Conservation (phyloP, 1,139 yeast species). For the Hemisphaericaspora xylofermentans region DNA sequence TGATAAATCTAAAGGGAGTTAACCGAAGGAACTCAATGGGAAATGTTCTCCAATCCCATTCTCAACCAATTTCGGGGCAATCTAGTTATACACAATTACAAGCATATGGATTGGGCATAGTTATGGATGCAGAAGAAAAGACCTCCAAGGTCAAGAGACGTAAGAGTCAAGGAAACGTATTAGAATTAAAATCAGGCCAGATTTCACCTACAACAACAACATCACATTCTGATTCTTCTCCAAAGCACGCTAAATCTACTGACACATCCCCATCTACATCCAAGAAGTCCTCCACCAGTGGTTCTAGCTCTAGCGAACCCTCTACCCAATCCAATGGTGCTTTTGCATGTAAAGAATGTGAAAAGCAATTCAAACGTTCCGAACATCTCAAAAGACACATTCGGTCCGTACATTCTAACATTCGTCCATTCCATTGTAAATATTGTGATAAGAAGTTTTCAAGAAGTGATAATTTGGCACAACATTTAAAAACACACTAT, state of each 20-base stretch:
- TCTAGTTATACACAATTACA: neutral
- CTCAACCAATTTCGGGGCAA: neutral
- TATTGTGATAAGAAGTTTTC: slow-evolving; percentile 50
- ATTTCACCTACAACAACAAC: neutral
- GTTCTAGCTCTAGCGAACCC: neutral
- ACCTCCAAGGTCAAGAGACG: slow-evolving; percentile 3
- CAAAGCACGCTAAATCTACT: neutral
- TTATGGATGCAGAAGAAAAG: neutral
- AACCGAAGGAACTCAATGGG: neutral
- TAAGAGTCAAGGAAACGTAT: neutral
- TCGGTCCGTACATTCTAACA: slow-evolving; percentile 48
- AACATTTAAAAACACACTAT: slow-evolving; percentile 50
- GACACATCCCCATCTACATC: neutral
- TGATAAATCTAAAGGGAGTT: neutral
- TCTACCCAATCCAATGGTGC: slow-evolving; percentile 16
- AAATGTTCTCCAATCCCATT: neutral
- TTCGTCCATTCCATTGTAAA: slow-evolving; percentile 49
- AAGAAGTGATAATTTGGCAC: slow-evolving; percentile 49
- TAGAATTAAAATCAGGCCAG: neutral
- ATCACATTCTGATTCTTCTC: no score
- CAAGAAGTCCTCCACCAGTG: neutral
- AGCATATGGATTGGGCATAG: slow-evolving; percentile 2
- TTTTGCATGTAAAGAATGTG: slow-evolving; percentile 48
- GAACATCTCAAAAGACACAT: slow-evolving; percentile 51
- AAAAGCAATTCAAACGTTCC: slow-evolving; percentile 46